phyloP scores from a whole-genome alignment of 345 rosid genomes.

The Kernera saxatilis region DNA sequence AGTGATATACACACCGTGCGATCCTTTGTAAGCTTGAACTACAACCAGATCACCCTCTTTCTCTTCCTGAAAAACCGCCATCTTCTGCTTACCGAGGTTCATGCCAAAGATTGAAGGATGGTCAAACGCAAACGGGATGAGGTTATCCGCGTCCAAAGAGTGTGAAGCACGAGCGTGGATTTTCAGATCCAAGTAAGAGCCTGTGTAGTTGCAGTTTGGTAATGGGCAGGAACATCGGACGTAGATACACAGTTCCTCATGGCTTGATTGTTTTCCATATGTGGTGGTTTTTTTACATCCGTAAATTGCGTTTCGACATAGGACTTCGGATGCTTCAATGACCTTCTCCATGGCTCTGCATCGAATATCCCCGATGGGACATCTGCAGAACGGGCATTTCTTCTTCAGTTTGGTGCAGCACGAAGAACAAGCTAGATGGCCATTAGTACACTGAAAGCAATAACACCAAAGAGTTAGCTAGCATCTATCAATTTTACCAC shows the following conservation, averaged over 20 bases:
- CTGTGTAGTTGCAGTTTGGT: constrained; percentile 31
- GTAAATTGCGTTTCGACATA: constrained; percentile 35
- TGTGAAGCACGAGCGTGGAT: constrained; percentile 38
- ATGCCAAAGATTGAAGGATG: background rate
- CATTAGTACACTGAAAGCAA: constrained; percentile 45
- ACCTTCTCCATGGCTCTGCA: constrained; percentile 51
- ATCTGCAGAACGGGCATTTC: constrained; percentile 39
- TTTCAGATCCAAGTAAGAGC: constrained; percentile 28
- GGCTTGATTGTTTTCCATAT: constrained; percentile 28
- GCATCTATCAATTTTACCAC: background rate
- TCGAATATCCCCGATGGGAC: constrained; percentile 40
- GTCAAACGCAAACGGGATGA: background rate
- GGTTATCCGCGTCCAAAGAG: background rate
- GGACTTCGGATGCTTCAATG: constrained; percentile 32
- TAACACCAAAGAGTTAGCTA: background rate
- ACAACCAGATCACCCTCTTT: constrained; percentile 3
- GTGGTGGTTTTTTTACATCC: constrained; percentile 34
- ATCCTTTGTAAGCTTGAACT: constrained; percentile 17
- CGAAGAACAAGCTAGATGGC: constrained; percentile 45
- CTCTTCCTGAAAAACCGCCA: background rate
- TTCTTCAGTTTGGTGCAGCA: constrained; percentile 36
- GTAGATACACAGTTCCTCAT: constrained; percentile 33
- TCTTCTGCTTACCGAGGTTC: background rate
- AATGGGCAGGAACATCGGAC: constrained; percentile 45
- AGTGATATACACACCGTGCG: constrained; percentile 16